Evolutionary conservation across 2,329 filamentous ascomycete species (phyloP).

Genomic region (Periconia macrospinosa): DNA sequence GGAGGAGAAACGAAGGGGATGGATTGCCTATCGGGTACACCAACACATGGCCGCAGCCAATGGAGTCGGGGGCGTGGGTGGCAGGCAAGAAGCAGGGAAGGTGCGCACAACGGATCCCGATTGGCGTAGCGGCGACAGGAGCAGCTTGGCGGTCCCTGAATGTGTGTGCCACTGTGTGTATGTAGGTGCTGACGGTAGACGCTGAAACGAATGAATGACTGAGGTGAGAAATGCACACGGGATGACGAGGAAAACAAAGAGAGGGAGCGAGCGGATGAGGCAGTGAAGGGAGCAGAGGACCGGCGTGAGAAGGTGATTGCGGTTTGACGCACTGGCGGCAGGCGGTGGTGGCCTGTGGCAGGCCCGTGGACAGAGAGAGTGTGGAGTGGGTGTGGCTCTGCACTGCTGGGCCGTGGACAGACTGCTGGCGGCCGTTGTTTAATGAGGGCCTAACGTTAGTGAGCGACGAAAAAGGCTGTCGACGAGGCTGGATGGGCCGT

Average conservation of each 20-base stretch:
- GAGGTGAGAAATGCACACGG: conserved; percentile 32
- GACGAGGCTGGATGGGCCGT: background rate
- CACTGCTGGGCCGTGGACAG: background rate
- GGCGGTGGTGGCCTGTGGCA: too few relatives aligned
- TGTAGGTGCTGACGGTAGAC: conserved; percentile 21
- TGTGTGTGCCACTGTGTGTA: conserved; percentile 3
- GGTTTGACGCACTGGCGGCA: background rate
- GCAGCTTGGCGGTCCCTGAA: conserved; percentile 7
- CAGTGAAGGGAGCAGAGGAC: background rate
- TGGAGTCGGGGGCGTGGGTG: conserved; percentile 12
- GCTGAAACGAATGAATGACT: conserved; percentile 46
- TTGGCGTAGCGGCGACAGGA: background rate
- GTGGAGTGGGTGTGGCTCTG: background rate
- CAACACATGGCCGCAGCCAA: background rate
- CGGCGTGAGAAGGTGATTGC: background rate
- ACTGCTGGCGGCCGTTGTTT: background rate
- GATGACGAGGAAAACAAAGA: conserved; percentile 9
- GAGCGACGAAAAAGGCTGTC: background rate
- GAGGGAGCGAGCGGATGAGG: conserved; percentile 3
- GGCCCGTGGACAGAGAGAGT: too few relatives aligned
- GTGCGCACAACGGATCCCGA: conserved; percentile 16
- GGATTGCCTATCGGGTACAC: background rate
- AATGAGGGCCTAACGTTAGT: background rate
- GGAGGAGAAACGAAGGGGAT: background rate
- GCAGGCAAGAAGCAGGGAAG: conserved; percentile 21